Base-by-base conservation (phyloP, 306 rosid genomes). In the Geum urbanum region DNA sequence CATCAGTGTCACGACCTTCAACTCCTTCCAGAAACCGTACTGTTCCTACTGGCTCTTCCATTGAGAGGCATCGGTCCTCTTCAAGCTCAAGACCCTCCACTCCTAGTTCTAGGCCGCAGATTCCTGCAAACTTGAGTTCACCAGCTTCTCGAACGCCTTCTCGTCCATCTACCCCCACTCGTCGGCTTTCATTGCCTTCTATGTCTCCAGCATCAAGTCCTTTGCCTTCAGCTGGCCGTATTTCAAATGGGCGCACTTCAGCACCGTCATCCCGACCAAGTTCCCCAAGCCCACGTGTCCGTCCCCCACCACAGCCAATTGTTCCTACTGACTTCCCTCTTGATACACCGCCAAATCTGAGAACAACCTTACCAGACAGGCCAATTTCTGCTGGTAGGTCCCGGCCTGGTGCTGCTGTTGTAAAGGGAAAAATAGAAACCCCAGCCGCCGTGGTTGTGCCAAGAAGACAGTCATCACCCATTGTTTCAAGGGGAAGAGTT, bases 371-470 rank as follows among this genome's bases (percentile, higher is more conserved):
- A 52, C 91, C 96, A 18, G 96, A 94, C 79, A 83, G 99, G 84
- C 99, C 99, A n/a, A 77, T 88, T 66, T 94, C 99, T 48, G 97
- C 96, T 35, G 99, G 97, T 45, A 81, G 97, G 82, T 94, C 97
- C 56, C 88, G 99, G 32, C 95, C 97, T 4, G 84, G 87, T 16
- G 52, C 71, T 75, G 41, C 81, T 51, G 46, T 64, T 69, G 74
- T 86, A 20, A 91, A 86, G 78, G 92, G 89, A 57, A 85, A 82
- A 67, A 66, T 86, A 72, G 96, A 91, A 70, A 27, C 79, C 55
- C 87, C 87, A 66, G 58, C 88, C 49, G 49, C 92, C 0, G 74
- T 27, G 58, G 74, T 60, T 71, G 67, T 73, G 64, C 73, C 89
- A 81, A 86, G 96, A 87, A 82, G 99, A 47, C 86, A 81, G 63